Evolutionary conservation across 2,329 filamentous ascomycete species (phyloP).

Genomic region (Zasmidium cellare): DNA sequence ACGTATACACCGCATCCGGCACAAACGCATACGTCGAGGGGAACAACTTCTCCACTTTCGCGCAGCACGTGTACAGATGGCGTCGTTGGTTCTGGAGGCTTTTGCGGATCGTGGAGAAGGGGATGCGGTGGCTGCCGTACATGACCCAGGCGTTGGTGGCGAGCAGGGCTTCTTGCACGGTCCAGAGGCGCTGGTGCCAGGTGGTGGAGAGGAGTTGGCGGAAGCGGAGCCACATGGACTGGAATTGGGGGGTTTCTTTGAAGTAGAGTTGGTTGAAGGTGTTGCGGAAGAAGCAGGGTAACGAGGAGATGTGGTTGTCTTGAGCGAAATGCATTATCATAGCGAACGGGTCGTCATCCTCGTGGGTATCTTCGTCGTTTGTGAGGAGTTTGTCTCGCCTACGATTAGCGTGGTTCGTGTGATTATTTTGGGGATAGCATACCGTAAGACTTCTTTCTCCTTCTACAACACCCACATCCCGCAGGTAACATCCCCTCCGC

Average conservation of each 20-base stretch:
- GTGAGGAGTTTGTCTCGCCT: neutral
- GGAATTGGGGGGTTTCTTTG: neutral
- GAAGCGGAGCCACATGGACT: neutral
- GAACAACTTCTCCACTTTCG: neutral
- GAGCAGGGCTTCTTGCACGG: neutral
- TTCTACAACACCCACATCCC: neutral
- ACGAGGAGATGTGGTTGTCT: neutral
- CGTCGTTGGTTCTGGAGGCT: neutral
- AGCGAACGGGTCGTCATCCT: neutral
- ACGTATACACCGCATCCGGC: neutral
- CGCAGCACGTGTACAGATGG: neutral
- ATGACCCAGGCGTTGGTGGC: neutral
- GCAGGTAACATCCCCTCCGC: neutral
- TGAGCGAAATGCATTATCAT: conserved; percentile 1
- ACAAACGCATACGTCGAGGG: neutral
- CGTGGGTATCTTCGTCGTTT: neutral
- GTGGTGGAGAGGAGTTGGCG: neutral
- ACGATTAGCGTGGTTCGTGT: neutral
- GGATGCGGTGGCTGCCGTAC: neutral
- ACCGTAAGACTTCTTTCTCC: neutral
- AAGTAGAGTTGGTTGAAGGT: neutral
- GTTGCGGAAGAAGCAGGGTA: neutral
- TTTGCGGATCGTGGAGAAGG: neutral
- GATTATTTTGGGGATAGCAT: no score
- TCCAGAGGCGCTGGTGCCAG: neutral